phyloP scores from a whole-genome alignment of 139 green algal species.

The Chlamydomonas eustigma region DNA sequence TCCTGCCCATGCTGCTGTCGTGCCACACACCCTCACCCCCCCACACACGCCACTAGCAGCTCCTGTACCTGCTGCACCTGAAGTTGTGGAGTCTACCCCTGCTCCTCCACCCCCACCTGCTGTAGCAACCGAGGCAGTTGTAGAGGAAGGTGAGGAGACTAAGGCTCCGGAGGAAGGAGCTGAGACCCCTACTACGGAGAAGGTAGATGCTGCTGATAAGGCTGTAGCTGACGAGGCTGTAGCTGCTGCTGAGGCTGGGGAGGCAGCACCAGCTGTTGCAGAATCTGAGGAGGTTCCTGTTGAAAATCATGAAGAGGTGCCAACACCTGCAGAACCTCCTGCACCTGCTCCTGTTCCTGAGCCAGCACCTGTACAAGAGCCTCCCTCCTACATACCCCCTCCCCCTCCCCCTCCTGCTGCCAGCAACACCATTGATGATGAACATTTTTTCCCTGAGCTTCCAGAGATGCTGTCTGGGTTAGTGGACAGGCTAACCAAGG shows the following conservation, averaged over 20 bases:
- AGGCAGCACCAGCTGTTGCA: neutral
- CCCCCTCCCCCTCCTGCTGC: neutral
- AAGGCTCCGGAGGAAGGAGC: too few species aligned
- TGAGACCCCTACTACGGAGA: neutral
- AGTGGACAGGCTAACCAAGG: constrained; percentile 16
- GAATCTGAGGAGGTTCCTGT: neutral
- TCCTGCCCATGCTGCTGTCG: too few species aligned
- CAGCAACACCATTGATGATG: constrained; percentile 56
- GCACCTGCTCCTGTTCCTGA: neutral
- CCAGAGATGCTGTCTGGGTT: constrained; percentile 29
- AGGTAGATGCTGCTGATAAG: too few species aligned
- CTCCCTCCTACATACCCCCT: neutral
- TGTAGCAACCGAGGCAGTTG: neutral
- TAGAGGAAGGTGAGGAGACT: too few species aligned
- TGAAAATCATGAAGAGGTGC: neutral
- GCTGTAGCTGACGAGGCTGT: neutral
- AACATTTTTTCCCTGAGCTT: constrained; percentile 62
- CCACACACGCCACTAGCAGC: too few species aligned
- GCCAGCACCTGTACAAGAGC: neutral
- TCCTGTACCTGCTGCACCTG: neutral
- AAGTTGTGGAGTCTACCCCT: neutral
- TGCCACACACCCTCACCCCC: too few species aligned
- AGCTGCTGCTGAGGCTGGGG: neutral
- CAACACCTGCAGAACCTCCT: neutral
- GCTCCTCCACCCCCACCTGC: neutral